Percentiles rank a stretch among this genome's conserved stretches.
These are phyloP conservation scores for Ganoderma resinaceum DNA, from an alignment of 1,284 basidiomycete species.

Conservation along the genomic window DNA sequence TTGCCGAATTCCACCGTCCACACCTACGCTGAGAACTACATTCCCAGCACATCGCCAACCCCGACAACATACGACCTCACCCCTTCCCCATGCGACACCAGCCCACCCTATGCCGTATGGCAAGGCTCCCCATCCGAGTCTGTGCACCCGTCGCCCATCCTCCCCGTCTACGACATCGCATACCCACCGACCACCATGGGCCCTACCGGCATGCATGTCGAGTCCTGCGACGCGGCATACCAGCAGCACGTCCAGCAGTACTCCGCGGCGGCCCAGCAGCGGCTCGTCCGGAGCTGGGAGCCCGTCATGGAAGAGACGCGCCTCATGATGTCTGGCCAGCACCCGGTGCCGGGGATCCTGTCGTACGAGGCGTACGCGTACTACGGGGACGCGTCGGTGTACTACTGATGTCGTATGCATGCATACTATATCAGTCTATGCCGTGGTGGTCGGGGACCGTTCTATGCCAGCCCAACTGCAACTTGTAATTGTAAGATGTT, in stretches of 20 bases:
- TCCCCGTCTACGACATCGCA: background rate
- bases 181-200: background rate
- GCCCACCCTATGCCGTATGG: background rate
- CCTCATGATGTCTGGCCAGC: slow-evolving; percentile 13
- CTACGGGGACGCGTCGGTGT: background rate
- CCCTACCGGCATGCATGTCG: background rate
- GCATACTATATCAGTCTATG: background rate
- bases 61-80: background rate
- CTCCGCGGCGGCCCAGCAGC: slow-evolving; percentile 1
- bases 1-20: background rate
- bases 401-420: background rate
- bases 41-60: background rate
- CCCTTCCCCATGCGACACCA: background rate
- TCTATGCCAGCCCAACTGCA: no score
- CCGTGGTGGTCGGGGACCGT: no score
- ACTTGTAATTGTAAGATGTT: no score
- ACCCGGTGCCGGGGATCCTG: background rate
- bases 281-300: slow-evolving; percentile 20
- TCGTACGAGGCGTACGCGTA: background rate
- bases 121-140: background rate
- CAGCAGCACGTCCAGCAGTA: background rate
- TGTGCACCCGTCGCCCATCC: background rate
- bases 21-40: background rate
- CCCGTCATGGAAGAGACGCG: slow-evolving; percentile 19
- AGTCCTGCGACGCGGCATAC: background rate